Conservation (phyloP, 1,284 basidiomycete species). For the Neonothopanus nambi region DNA sequence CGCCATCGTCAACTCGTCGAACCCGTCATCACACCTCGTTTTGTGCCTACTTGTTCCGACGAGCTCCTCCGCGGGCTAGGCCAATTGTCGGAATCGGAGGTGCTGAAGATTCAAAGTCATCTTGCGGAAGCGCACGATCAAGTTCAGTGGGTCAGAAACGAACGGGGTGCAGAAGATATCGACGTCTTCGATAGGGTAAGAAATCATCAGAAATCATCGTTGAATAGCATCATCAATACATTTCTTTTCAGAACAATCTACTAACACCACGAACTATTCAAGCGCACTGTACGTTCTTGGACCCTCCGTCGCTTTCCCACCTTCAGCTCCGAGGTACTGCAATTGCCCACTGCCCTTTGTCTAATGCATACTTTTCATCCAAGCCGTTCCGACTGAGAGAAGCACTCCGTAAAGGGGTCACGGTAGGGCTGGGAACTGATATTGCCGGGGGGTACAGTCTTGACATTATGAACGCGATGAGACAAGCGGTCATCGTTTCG, state of each 20-base stretch:
- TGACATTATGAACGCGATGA: conserved; percentile 77
- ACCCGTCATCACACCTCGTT: conserved; percentile 82
- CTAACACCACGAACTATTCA: conserved; percentile 69
- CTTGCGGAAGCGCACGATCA: conserved; percentile 76
- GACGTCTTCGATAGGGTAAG: conserved; percentile 68
- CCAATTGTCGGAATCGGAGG: conserved; percentile 43
- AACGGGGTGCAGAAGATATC: conserved; percentile 66
- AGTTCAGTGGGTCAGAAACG: conserved; percentile 65
- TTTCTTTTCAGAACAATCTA: conserved; percentile 47
- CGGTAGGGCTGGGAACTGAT: conserved; percentile 81
- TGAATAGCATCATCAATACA: not conserved
- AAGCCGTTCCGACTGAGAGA: conserved; percentile 74
- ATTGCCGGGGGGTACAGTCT: conserved; percentile 82
- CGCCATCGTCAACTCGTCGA: conserved; percentile 54
- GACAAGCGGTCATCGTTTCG: conserved; percentile 71
- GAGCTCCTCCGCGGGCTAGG: conserved; percentile 63
- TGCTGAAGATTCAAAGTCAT: conserved; percentile 69
- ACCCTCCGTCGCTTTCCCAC: conserved; percentile 47
- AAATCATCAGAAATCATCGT: not conserved
- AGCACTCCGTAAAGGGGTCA: conserved; percentile 61
- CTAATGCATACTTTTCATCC: conserved; percentile 79
- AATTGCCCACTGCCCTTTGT: conserved; percentile 83
- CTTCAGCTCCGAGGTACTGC: conserved; percentile 56
- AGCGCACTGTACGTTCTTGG: conserved; percentile 84
- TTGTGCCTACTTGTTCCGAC: conserved; percentile 79